Conservation (phyloP, 768 basidiomycete species). For the Leccinum sublutescens region DNA sequence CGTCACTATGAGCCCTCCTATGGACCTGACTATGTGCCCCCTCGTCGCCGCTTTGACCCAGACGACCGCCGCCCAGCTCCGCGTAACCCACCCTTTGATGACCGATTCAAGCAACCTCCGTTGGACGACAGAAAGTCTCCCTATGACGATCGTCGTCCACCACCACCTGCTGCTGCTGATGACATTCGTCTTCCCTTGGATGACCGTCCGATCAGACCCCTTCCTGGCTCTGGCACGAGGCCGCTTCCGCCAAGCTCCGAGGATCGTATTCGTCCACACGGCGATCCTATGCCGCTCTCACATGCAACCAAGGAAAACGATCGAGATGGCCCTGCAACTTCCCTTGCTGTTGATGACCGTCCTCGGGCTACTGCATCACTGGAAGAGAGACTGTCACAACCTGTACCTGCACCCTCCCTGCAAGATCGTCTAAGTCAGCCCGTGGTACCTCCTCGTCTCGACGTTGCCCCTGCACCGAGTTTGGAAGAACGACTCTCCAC, state of each 20-base stretch:
- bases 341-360: slow-evolving; percentile 27
- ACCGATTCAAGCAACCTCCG: slow-evolving; percentile 26
- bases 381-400: slow-evolving; percentile 42
- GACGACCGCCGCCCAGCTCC: slow-evolving; percentile 29
- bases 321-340: slow-evolving; percentile 20
- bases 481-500: slow-evolving; percentile 44
- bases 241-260: slow-evolving; percentile 13
- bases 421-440: slow-evolving; percentile 41
- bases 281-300: slow-evolving; percentile 17
- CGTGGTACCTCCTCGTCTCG: slow-evolving; percentile 19
- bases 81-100: slow-evolving; percentile 22
- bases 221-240: slow-evolving; percentile 21
- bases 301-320: slow-evolving; percentile 28
- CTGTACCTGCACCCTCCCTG: slow-evolving; percentile 32
- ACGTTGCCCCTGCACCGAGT: slow-evolving; percentile 31
- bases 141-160: slow-evolving; percentile 29
- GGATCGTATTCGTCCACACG: slow-evolving; percentile 20
- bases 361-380: slow-evolving; percentile 28
- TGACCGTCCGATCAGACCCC: slow-evolving; percentile 33
- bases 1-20: slow-evolving; percentile 50
- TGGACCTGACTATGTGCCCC: slow-evolving; percentile 31
- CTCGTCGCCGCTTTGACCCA: slow-evolving; percentile 34
- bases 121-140: slow-evolving; percentile 32
- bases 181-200: slow-evolving; percentile 29
- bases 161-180: slow-evolving; percentile 16